Percentiles rank a stretch among this genome's conserved stretches.
phyloP scores from a whole-genome alignment of 1,284 basidiomycete species.

The Taiwanofungus camphoratus region DNA sequence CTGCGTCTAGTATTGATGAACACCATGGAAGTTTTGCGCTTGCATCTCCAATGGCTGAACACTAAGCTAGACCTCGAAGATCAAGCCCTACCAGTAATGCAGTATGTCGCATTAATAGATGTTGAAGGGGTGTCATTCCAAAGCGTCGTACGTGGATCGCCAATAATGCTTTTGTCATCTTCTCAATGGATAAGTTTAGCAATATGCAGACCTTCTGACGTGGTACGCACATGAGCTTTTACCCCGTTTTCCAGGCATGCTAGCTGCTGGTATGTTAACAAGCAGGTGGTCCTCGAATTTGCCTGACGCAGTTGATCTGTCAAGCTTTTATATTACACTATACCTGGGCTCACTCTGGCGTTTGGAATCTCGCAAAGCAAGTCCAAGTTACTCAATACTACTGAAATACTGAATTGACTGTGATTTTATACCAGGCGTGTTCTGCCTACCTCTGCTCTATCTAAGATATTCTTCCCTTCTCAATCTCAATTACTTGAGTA shows the following conservation, averaged over 20 bases:
- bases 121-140: constrained; percentile 53
- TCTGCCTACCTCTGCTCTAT: constrained; percentile 63
- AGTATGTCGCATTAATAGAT: constrained; percentile 69
- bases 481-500: constrained; percentile 52
- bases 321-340: constrained; percentile 76
- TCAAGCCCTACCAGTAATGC: constrained; percentile 39
- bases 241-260: constrained; percentile 72
- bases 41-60: constrained; percentile 43
- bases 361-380: constrained; percentile 74
- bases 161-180: neutral
- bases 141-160: constrained; percentile 43
- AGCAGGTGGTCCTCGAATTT: neutral
- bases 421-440: constrained; percentile 43
- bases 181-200: constrained; percentile 9
- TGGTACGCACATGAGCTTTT: constrained; percentile 63
- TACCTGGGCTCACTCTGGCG: constrained; percentile 74
- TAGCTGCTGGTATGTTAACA: constrained; percentile 57
- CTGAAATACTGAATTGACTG: constrained; percentile 15
- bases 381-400: constrained; percentile 17
- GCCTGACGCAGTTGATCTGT: constrained; percentile 8
- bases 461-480: constrained; percentile 70
- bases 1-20: constrained; percentile 39
- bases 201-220: constrained; percentile 57
- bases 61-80: constrained; percentile 13
- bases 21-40: constrained; percentile 49